These are phyloP conservation scores for Phytopythium mirpurense DNA, from an alignment of 352 stramenopile species.

Conservation along the genomic window DNA sequence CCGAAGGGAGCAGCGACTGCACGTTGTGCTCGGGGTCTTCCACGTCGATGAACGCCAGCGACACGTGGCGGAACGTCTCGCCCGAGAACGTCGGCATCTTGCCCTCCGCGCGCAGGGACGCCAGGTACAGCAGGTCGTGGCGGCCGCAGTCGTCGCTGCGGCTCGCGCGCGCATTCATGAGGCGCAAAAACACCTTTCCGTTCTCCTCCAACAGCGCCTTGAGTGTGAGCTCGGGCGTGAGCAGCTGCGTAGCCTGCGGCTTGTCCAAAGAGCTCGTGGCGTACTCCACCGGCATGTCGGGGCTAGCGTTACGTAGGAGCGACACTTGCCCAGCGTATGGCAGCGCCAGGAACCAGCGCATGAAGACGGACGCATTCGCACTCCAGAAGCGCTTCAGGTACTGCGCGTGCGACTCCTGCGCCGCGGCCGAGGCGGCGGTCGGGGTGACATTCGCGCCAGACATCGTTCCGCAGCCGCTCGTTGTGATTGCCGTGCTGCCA, in stretches of 20 bases:
- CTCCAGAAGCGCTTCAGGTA: conserved; percentile 76
- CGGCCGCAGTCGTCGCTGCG: conserved; percentile 66
- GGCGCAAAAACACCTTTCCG: conserved; percentile 66
- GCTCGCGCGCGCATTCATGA: conserved; percentile 72
- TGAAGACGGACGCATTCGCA: conserved; percentile 67
- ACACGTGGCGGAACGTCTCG: conserved; percentile 68
- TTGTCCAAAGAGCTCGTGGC: conserved; percentile 28
- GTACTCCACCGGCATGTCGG: conserved; percentile 68
- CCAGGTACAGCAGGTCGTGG: conserved; percentile 71
- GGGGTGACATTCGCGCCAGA: conserved; percentile 13
- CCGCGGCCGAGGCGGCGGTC: background rate
- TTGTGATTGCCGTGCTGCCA: background rate
- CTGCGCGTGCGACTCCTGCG: conserved; percentile 32
- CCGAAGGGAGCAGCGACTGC: conserved; percentile 70
- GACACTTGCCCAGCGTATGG: conserved; percentile 73
- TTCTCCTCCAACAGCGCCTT: conserved; percentile 74
- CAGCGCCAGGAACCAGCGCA: conserved; percentile 80
- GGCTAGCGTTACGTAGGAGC: conserved; percentile 72
- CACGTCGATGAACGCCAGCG: conserved; percentile 75
- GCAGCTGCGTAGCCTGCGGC: conserved; percentile 56
- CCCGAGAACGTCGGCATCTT: conserved; percentile 87
- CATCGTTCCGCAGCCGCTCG: conserved; percentile 15
- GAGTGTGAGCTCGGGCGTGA: conserved; percentile 69
- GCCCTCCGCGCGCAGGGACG: conserved; percentile 40
- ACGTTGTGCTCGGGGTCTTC: conserved; percentile 68